Base-by-base conservation (phyloP, 176 grass and related monocot genomes). In the Carex pumila region DNA sequence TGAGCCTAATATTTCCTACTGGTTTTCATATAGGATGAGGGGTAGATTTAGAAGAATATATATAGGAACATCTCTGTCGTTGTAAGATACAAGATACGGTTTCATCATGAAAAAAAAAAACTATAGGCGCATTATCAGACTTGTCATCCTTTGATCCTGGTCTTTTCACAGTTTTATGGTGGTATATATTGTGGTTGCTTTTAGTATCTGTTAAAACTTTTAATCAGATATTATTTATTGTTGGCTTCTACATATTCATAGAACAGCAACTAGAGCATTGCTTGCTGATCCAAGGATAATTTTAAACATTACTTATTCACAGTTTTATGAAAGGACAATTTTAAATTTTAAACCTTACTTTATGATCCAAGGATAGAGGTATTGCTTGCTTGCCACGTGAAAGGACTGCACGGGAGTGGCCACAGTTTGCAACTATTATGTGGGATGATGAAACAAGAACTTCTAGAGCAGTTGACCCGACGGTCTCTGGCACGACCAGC, bases 331-430 rank as follows among this genome's bases (percentile, higher is more conserved):
- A 22, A 64, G 61, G 11, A 63, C 29, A 25, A 29, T 29, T 25
- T 25, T 29, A n/a, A 25, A 29, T 29, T 25, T 25, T 29, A n/a
- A 19, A 43, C 15, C 10, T 80, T 85, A 85, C 90, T 84, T 94
- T 94, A 84, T 92, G 93, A 89, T 94, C 90, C 5, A 72, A 4
- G 14, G 90, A 90, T 53, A 94, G 71, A 52, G 84, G 76, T 52
- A 89, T 21, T 15, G 88, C 79, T 61, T 87, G 58, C 80, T 94
- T 92, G 30, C 86, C 88, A 13, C 86, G 82, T 73, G 79, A 89
- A 81, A 92, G 93, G 57, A 92, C 90, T 0, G 81, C 93, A 21
- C 93, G 86, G 2, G 93, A 92, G 83, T 95, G 88, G 18, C 90
- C 90, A 30, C 88, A 92, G 12, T 94, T 94, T 0, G 86, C 88